Base-by-base conservation (phyloP, 192 early-diverging fungal species). In the Coemansia sp. region DNA sequence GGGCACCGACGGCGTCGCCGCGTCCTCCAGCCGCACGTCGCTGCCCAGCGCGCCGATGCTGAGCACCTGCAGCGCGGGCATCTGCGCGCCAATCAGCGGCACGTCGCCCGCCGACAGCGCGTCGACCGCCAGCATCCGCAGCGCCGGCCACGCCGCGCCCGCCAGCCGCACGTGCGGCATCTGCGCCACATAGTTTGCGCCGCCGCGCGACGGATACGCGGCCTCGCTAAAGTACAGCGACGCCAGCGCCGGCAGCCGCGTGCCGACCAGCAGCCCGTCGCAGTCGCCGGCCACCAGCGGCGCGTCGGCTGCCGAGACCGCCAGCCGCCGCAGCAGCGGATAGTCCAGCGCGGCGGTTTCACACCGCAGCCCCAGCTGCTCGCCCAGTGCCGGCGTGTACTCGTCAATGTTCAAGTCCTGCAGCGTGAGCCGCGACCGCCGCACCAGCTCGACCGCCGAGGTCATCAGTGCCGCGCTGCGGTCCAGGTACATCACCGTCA, bases 141-240 rank as follows among this genome's bases (percentile, higher is more conserved):
- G 39, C 1, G 12, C 6, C 14, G 14, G 20, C 60, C 55, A 63
- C 39, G 10, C 14, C 20, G 45, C 27, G 15, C 25, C 15, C 40
- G 53, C 34, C 17, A 70, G 50, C 15, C 53, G 35, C 19, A 36
- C 26, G 3, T 25, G 10, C 5, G 12, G 5, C 36, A 17, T 21
- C 1, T 49, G 54, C 9, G 53, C 22, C 1, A 58, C 44, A 8
- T 35, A 2, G 55, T 62, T 62, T 11, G 20, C n/a, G 0, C 58
- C 58, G 15, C 21, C 35, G 7, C 30, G 21, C 2, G 52, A 36
- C 2, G 58, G 66, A 21, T 61, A 68, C 22, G 10, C 15, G 6
- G 42, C 2, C 58, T 62, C 58, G 41, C 58, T 52, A 40, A 57
- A 69, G 15, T 58, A 61, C 3, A 69, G 55, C 48, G 51, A 26